phyloP scores from a whole-genome alignment of 306 rosid species.

The Prunus mume region DNA sequence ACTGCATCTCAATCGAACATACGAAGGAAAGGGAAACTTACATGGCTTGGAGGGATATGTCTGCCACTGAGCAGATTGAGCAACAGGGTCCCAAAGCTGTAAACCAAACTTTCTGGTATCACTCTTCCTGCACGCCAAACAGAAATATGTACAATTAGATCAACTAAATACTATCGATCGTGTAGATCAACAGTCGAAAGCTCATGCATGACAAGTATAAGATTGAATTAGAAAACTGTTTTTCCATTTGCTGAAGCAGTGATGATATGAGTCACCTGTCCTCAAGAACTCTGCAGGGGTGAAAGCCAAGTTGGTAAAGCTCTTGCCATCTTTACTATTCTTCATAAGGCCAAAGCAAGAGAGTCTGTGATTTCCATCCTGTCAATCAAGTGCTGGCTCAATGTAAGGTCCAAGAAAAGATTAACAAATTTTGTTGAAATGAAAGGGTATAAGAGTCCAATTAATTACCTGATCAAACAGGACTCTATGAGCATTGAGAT shows the following conservation, averaged over 20 bases:
- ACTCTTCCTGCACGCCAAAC: slow-evolving; percentile 57
- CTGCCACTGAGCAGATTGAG: slow-evolving; percentile 85
- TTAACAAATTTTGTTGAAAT: slow-evolving; percentile 5
- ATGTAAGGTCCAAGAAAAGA: slow-evolving; percentile 20
- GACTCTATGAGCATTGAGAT: slow-evolving; percentile 88
- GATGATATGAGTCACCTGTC: slow-evolving; percentile 49
- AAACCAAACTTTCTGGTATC: slow-evolving; percentile 67
- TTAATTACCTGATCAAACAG: slow-evolving; percentile 75
- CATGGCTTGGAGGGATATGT: slow-evolving; percentile 87
- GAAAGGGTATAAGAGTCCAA: background rate
- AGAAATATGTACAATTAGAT: slow-evolving; percentile 16
- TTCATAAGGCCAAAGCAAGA: slow-evolving; percentile 97
- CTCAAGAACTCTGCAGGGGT: slow-evolving; percentile 89
- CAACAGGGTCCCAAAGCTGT: slow-evolving; percentile 81
- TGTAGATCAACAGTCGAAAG: background rate
- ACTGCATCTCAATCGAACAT: slow-evolving; percentile 11
- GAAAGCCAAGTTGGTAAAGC: slow-evolving; percentile 84
- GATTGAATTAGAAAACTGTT: background rate
- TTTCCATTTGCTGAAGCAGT: slow-evolving; percentile 9
- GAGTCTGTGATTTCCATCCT: slow-evolving; percentile 88
- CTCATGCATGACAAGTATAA: background rate
- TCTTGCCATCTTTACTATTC: slow-evolving; percentile 89
- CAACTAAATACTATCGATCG: background rate
- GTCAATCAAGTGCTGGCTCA: slow-evolving; percentile 26
- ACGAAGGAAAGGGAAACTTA: slow-evolving; percentile 30